Percentiles rank a stretch among this genome's conserved stretches.
These are phyloP conservation scores for Trametes meyenii DNA, from an alignment of 768 basidiomycete species.

Conservation along the genomic window DNA sequence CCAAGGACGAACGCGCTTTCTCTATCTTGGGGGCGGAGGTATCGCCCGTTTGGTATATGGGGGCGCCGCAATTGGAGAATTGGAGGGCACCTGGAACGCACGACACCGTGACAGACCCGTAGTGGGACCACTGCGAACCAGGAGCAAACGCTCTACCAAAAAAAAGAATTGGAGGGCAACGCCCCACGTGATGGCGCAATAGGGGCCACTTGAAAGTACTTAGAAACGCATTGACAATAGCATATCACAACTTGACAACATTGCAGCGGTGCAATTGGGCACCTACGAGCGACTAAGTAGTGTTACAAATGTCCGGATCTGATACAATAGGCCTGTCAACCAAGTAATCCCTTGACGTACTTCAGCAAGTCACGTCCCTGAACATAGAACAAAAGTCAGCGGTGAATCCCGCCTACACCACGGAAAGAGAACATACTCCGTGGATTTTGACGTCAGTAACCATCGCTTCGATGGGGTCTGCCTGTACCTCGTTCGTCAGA, in stretches of 20 bases:
- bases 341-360: constrained; percentile 71
- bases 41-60: too few species aligned
- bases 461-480: constrained; percentile 53
- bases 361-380: constrained; percentile 72
- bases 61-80: too few species aligned
- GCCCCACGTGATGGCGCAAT: too few species aligned
- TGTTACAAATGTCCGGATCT: constrained; percentile 7
- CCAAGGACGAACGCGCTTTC: too few species aligned
- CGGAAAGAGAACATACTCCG: constrained; percentile 56
- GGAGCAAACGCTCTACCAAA: too few species aligned
- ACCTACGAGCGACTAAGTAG: not conserved
- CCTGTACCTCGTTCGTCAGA: constrained; percentile 28
- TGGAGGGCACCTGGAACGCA: too few species aligned
- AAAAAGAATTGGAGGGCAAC: too few species aligned
- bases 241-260: not conserved
- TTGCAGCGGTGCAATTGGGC: not conserved
- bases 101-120: too few species aligned
- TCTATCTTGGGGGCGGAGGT: too few species aligned
- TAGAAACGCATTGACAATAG: too few species aligned
- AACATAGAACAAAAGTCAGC: constrained; percentile 17
- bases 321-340: constrained; percentile 39
- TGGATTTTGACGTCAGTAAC: constrained; percentile 72
- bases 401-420: not conserved
- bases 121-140: too few species aligned
- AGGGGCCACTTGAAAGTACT: too few species aligned